Conservation (phyloP, 1,284 basidiomycete genomes). For the Xerocomus nothofagi region DNA sequence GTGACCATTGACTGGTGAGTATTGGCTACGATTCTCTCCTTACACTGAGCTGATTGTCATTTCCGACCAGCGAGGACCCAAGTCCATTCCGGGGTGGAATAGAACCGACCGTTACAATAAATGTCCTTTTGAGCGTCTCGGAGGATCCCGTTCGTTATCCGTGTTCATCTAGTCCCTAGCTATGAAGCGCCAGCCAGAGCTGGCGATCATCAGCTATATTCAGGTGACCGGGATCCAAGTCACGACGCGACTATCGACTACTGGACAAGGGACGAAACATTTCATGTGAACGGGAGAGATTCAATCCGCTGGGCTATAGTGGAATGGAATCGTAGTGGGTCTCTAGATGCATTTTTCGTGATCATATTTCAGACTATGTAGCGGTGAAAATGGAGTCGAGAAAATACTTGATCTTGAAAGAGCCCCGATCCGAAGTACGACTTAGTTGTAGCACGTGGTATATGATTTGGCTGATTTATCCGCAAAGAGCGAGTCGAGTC, state of each 20-base stretch:
- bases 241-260: background rate
- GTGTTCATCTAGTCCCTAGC: constrained; percentile 5
- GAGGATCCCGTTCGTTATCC: background rate
- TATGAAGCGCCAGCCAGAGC: constrained; percentile 13
- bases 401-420: too few relatives aligned
- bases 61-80: background rate
- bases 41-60: background rate
- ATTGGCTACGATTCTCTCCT: background rate
- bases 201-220: constrained; percentile 9
- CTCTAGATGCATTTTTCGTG: background rate
- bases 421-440: background rate
- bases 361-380: too few relatives aligned
- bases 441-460: constrained; percentile 19
- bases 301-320: background rate
- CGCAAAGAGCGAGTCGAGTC: constrained; percentile 18
- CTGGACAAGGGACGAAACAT: background rate
- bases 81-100: background rate
- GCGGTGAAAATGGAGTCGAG: too few relatives aligned
- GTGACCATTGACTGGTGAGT: background rate
- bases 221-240: background rate
- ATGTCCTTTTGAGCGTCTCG: constrained; percentile 1
- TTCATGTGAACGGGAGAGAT: background rate
- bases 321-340: background rate
- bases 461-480: background rate
- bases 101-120: background rate